These are phyloP conservation scores for Aspergillus carbonarius DNA, from an alignment of 2,329 filamentous ascomycete species.

Conservation along the genomic window DNA sequence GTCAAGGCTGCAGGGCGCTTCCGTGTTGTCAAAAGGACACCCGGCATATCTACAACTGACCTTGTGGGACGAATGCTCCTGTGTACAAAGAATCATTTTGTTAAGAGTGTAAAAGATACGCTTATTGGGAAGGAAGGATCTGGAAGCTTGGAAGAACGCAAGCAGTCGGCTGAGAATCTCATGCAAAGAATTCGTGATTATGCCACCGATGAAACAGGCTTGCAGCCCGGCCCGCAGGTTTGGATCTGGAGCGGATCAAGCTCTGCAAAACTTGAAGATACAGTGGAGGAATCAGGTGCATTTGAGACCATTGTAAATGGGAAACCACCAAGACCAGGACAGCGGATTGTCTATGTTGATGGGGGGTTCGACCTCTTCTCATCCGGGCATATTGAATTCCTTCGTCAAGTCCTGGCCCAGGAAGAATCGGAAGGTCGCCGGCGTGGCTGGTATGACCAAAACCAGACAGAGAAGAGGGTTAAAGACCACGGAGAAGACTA, in stretches of 20 bases:
- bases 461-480: conserved; percentile 62
- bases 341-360: conserved; percentile 90
- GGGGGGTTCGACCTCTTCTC: conserved; percentile 97
- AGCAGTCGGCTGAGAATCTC: conserved; percentile 66
- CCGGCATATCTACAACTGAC: conserved; percentile 95
- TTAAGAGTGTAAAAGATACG: conserved; percentile 70
- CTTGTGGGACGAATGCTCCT: conserved; percentile 97
- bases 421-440: conserved; percentile 69
- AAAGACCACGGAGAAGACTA: conserved; percentile 70
- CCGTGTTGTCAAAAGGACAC: conserved; percentile 94
- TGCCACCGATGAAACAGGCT: conserved; percentile 80
- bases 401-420: conserved; percentile 70
- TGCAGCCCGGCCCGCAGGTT: conserved; percentile 75
- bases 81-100: conserved; percentile 92
- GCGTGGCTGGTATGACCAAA: conserved; percentile 72
- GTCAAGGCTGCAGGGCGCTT: conserved; percentile 93
- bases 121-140: conserved; percentile 71
- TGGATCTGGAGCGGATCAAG: conserved; percentile 70
- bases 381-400: conserved; percentile 93
- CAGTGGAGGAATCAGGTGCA: conserved; percentile 59
- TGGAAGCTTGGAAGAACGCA: conserved; percentile 67
- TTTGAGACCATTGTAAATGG: conserved; percentile 71
- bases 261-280: conserved; percentile 36
- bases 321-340: conserved; percentile 69
- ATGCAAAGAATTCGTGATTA: conserved; percentile 77